phyloP scores from a whole-genome alignment of 2,329 filamentous ascomycete genomes.

The Didymella pomorum region DNA sequence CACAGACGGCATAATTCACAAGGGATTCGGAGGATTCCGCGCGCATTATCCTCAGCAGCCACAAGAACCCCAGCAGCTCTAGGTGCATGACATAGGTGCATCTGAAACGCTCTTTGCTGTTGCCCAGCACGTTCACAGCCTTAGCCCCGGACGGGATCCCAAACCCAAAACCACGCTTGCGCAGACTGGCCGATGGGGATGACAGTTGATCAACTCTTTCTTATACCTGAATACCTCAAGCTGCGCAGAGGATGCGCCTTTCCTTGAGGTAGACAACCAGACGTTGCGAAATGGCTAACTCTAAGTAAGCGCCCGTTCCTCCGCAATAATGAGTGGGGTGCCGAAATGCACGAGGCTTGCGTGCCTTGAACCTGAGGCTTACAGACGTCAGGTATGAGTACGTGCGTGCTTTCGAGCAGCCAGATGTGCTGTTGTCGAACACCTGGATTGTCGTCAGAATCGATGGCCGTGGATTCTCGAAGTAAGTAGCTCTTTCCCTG shows the following conservation, averaged over 20 bases:
- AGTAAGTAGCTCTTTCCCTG: conserved; percentile 60
- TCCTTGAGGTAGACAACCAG: conserved; percentile 7
- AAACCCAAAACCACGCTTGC: conserved; percentile 22
- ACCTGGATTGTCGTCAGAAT: conserved; percentile 96
- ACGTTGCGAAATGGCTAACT: conserved; percentile 20
- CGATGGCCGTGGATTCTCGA: conserved; percentile 94
- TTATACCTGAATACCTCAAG: conserved; percentile 7
- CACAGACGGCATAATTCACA: conserved; percentile 16
- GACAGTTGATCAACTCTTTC: conserved; percentile 12
- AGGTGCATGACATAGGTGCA: conserved; percentile 18
- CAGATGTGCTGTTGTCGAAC: conserved; percentile 81
- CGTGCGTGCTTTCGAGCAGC: conserved; percentile 86
- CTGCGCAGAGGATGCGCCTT: conserved; percentile 9
- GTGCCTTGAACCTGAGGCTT: conserved; percentile 19
- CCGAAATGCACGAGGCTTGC: conserved; percentile 2
- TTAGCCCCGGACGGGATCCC: conserved; percentile 21
- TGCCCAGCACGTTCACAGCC: conserved; percentile 22
- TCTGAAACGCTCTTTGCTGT: conserved; percentile 20
- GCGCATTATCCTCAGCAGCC: conserved; percentile 12
- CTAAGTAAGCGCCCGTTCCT: conserved; percentile 16
- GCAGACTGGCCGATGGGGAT: conserved; percentile 5
- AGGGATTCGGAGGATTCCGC: not conserved
- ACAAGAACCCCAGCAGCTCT: conserved; percentile 9
- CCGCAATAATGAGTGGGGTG: not conserved
- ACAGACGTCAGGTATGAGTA: conserved; percentile 79